Percentiles rank a stretch among this genome's conserved stretches.
phyloP scores from a whole-genome alignment of 805 yeast genomes.

The Ogataea philodendri region DNA sequence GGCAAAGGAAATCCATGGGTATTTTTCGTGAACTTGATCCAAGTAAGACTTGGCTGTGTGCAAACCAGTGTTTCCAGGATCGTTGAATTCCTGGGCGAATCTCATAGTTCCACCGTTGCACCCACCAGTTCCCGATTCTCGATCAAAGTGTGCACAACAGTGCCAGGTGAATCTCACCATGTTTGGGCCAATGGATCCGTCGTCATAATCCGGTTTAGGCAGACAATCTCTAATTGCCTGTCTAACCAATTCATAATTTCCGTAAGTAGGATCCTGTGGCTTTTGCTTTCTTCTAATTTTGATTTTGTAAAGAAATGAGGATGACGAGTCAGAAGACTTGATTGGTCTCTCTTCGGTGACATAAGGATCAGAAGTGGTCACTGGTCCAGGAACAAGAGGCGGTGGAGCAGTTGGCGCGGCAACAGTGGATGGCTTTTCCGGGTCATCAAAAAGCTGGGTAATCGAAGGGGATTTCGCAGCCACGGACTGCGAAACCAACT shows the following conservation, averaged over 20 bases:
- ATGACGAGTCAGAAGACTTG: conserved; percentile 14
- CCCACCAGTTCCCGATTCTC: conserved; percentile 52
- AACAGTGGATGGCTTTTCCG: conserved; percentile 8
- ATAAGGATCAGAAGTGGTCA: conserved; percentile 2
- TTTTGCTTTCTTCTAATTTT: conserved; percentile 28
- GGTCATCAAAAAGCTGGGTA: conserved; percentile 16
- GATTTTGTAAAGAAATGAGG: conserved; percentile 27
- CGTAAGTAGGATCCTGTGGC: conserved; percentile 24
- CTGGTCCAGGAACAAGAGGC: conserved; percentile 1
- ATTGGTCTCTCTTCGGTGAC: conserved; percentile 8
- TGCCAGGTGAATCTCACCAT: conserved; percentile 85
- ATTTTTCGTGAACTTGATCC: conserved; percentile 53
- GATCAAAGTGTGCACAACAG: conserved; percentile 77
- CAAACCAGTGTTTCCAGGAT: conserved; percentile 63
- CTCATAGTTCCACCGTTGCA: conserved; percentile 72
- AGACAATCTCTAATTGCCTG: conserved; percentile 37
- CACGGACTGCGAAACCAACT: conserved; percentile 22
- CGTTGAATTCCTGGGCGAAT: conserved; percentile 51
- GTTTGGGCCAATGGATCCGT: conserved; percentile 73
- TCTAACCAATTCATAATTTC: conserved; percentile 35
- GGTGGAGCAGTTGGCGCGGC: too few species aligned
- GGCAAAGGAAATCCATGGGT: conserved; percentile 73
- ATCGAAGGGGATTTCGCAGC: conserved; percentile 13
- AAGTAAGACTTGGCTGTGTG: conserved; percentile 54
- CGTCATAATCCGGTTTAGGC: conserved; percentile 49